phyloP scores from a whole-genome alignment of 352 stramenopile genomes.

The Phytophthora pistaciae region DNA sequence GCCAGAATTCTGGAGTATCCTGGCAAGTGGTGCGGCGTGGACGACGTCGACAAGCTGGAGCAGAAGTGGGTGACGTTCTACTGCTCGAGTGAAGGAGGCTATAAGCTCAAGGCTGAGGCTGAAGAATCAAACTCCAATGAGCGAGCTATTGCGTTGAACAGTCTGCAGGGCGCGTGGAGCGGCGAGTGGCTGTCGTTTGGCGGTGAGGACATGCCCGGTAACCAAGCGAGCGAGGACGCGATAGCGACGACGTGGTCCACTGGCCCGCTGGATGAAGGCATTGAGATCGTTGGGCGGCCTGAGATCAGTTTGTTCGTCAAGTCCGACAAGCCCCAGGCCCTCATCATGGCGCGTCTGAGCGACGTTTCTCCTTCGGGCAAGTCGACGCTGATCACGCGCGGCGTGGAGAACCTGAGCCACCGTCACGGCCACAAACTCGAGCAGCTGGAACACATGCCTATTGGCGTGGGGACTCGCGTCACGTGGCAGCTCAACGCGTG shows the following conservation, averaged over 20 bases:
- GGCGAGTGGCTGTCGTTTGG: conserved; percentile 66
- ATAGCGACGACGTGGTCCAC: conserved; percentile 47
- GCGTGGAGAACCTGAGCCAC: conserved; percentile 57
- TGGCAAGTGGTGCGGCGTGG: conserved; percentile 50
- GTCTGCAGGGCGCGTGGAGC: conserved; percentile 55
- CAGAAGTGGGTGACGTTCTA: conserved; percentile 48
- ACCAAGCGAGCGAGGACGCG: conserved; percentile 48
- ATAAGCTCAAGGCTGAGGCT: conserved; percentile 6
- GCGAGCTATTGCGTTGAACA: conserved; percentile 33
- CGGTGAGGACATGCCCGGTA: conserved; percentile 54
- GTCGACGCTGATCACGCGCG: conserved; percentile 54
- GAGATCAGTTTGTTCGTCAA: conserved; percentile 48
- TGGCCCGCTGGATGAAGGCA: conserved; percentile 12
- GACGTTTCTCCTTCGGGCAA: conserved; percentile 54
- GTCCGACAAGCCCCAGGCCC: conserved; percentile 45
- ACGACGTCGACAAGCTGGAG: conserved; percentile 37
- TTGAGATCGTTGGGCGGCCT: conserved; percentile 53
- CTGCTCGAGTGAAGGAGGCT: conserved; percentile 23
- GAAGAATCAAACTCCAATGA: conserved; percentile 18
- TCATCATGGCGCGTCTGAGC: conserved; percentile 50
- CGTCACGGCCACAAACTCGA: conserved; percentile 43
- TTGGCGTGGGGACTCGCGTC: conserved; percentile 34
- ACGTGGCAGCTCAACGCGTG: conserved; percentile 54
- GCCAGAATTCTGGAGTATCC: conserved; percentile 52
- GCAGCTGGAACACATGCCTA: conserved; percentile 44